Evolutionary conservation across 495 filamentous ascomycete species (phyloP), one percentile per base, ranked within the genome.

Genomic region (Corynascus novoguineensis): DNA sequence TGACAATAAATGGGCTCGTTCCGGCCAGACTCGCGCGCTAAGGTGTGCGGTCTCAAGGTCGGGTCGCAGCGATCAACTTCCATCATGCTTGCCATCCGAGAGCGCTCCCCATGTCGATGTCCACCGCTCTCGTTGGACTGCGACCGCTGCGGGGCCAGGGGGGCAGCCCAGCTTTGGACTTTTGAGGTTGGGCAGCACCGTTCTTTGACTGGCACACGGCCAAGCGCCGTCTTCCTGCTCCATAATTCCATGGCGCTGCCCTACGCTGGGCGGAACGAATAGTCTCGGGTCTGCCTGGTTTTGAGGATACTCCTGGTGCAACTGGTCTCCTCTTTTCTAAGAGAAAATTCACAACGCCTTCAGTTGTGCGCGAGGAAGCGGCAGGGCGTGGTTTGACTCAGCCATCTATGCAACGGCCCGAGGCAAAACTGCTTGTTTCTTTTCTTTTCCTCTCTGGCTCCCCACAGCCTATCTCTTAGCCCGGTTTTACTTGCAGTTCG

Each of bases 101-200:
- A 11, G 1, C 9, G 17, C 28, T 10, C 12, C n/a, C 46, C 46
- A 32, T 37, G 46, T 38, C 40, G 9, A 25, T 5, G 34, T 50
- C 54, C 17, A 47, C 29, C 27, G 15, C 35, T 50, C 50, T 34
- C 25, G 47, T 58, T 38, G 54, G 42, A 50, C 54, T 44, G n/a
- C 50, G 29, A 24, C 19, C 25, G 37, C 27, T 53, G 57, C 50
- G 57, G 50, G 57, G 44, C 50, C 34, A 48, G 28, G 47, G 19
- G 24, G 32, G 34, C 56, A 44, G 19, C 40, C 40, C 38, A 22
- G 49, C 32, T 10, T 42, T 41, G n/a, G 14, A 5, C 32, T 24
- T 1, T 40, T 50, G 24, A 51, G 48, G 58, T 60, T 60, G 58
- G 58, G 58, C 58, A 60, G 40, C 57, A 47, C 55, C 28, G 45